Evolutionary conservation across 306 rosid species (phyloP), one percentile per base, ranked within the genome.

Genomic region (Castanea mollissima): DNA sequence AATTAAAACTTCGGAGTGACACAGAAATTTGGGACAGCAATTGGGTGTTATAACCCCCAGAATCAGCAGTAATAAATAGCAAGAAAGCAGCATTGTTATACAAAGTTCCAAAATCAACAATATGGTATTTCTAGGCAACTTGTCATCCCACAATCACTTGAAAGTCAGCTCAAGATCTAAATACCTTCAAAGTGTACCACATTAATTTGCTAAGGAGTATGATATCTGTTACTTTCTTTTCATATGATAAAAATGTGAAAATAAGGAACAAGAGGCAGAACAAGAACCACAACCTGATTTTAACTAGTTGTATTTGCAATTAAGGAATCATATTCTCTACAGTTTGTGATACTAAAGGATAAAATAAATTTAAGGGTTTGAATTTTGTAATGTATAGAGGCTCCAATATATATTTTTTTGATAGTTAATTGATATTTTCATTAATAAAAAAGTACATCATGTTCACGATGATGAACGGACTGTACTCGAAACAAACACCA

Each of bases 241-340:
- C 11, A 27, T 59, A 13, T 27, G 27, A 59, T 10, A n/a, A 21
- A 59, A 59, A 59, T 59, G 14, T 59, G 65, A 59, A 59, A 59
- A 29, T 23, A 59, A 72, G 65, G 38, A 76, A 71, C 76, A 21
- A 76, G 77, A 21, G 49, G 41, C 21, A 35, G 63, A 21, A 31
- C 19, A 62, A 27, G 60, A 67, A 21, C 16, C 19, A 13, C 41
- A 29, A 58, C 56, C 41, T 5, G 31, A 51, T 19, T 76, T 25
- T 55, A 77, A 32, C 56, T 65, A 64, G 2, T 29, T 34, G 34
- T 21, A 44, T 21, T 34, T 44, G 58, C 68, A 14, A 31, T 51
- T 76, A 52, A 5, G 54, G 64, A 58, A 58, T 10, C 31, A 10
- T 49, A 13, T 49, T 58, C 31, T 21, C 12, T 58, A 59, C 65